Evolutionary conservation across 352 stramenopile genomes (phyloP), one percentile per base, ranked within the genome.

Genomic region (Globisporangium takayamanum): DNA sequence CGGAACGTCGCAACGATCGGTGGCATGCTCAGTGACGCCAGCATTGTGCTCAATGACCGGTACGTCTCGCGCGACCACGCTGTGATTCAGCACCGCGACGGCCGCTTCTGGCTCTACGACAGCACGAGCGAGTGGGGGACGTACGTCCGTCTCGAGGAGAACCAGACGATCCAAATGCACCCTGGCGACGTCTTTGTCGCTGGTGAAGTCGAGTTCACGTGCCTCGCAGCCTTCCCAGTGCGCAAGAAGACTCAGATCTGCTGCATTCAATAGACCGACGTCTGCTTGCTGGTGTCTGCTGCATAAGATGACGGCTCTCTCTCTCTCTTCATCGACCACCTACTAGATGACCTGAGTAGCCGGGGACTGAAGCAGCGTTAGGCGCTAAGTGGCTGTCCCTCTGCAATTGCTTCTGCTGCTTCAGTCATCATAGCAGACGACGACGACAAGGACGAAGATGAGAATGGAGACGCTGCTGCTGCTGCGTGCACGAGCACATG

Each of bases 181-280:
- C 74, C 80, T 2, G 80, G 82, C n/a, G 76, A 90, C 58, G 66
- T 86, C 12, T 88, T 92, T 41, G 61, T 87, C 36, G 73, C 80
- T 0, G 82, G 80, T 0, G 82, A 92, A 54, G 69, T 89, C 37
- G 82, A 92, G 50, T 92, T 92, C 59, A 89, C 77, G 18, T 87
- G 81, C 44, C 73, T 92, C 36, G 74, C 66, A 11, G 68, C 76
- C 1, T 87, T 85, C 20, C 78, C 78, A 7, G 75, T 84, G 5
- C 68, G 76, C 0, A 85, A 87, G 56, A 84, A 83, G 49, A 70
- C 60, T 12, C 72, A 74, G 12, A 67, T 76, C 39, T 90, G 80
- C 55, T 87, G 68, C 42, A 62, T 90, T 55, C 60, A 69, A 59
- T 72, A 59, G 48, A 63, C 41, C 45, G 60, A 26, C 46, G 33